Base-by-base conservation (phyloP, 2,329 filamentous ascomycete genomes). In the Neoarthrinium moseri region DNA sequence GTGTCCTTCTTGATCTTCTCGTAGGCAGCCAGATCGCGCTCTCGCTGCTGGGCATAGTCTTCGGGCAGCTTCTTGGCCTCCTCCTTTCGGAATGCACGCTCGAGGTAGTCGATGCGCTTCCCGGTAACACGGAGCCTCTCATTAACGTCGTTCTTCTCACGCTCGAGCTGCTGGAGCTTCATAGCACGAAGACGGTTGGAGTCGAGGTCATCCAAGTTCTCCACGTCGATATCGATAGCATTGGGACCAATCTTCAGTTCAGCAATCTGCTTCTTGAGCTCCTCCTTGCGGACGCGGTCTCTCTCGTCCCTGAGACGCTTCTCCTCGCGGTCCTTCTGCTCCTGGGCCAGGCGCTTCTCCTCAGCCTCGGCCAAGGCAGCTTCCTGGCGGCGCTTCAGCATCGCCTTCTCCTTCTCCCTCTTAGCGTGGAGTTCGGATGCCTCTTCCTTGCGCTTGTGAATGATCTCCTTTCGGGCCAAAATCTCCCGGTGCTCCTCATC, bases 401-500 rank as follows among this genome's bases (percentile, higher is more conserved):
- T 87, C 48, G 94, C 91, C 64, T 92, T 91, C 70, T 97, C 94
- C 63, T 91, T 91, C 67, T 96, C 91, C 67, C 88, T 90, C 65
- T 86, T 86, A 51, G 94, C 90, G 57, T 91, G 83, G 36, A 90
- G 82, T 67, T 92, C 91, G 10, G 89, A 89, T n/a, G 90, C 91
- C 54, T 90, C 88, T 64, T 96, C 91, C 77, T 97, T 97, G 73
- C 92, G 92, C 78, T 95, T 95, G 65, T 96, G 87, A 58, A 99
- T 99, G 56, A 95, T 70, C 5, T 91, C 87, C 66, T 95, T 92
- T 58, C 94, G 87, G 48, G 86, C 84, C 39, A 99, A 78, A 34
- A 86, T 89, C 27, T 92, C 89, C 49, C 81, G 78, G 64, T 96
- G 91, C 71, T 99, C 94, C 72, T 95, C 79, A 65, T 94, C 89